These are phyloP conservation scores for Arthroderma sp. DNA, from an alignment of 2,329 filamentous ascomycete genomes.

Conservation along the genomic window DNA sequence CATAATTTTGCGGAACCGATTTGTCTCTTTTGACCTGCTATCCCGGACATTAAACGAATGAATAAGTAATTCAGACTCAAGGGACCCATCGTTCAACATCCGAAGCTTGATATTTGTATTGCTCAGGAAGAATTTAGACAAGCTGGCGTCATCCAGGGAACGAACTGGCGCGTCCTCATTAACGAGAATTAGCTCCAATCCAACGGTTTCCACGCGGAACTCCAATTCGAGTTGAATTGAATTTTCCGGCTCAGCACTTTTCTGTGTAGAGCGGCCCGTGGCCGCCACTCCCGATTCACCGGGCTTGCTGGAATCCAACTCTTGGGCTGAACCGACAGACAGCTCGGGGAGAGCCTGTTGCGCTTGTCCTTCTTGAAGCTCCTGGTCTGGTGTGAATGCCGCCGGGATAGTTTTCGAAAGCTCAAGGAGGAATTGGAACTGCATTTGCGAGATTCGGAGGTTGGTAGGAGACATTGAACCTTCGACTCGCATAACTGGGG, in stretches of 20 bases:
- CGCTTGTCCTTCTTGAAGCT: conserved; percentile 60
- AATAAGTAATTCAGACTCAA: conserved; percentile 87
- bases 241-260: conserved; percentile 51
- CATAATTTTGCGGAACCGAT: conserved; percentile 98
- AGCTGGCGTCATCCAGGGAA: conserved; percentile 62
- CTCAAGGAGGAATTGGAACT: conserved; percentile 79
- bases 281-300: conserved; percentile 9
- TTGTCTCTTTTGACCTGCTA: conserved; percentile 74
- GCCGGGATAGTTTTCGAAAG: conserved; percentile 77
- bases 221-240: conserved; percentile 92
- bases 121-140: conserved; percentile 90
- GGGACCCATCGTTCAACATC: conserved; percentile 79
- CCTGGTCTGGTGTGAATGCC: conserved; percentile 65
- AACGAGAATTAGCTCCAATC: conserved; percentile 73
- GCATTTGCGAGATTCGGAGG: conserved; percentile 74
- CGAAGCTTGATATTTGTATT: conserved; percentile 83
- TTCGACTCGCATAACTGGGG: conserved; percentile 84
- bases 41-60: conserved; percentile 92
- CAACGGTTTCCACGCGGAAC: conserved; percentile 78
- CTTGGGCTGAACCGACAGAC: conserved; percentile 14
- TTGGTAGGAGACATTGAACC: conserved; percentile 91
- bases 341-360: conserved; percentile 56
- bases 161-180: conserved; percentile 66
- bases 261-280: conserved; percentile 23
- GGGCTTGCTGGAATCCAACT: conserved; percentile 15